Percentiles rank a stretch among this genome's conserved stretches.
phyloP scores from a whole-genome alignment of 2,329 filamentous ascomycete species.

The Alternaria novae-zelandiae region DNA sequence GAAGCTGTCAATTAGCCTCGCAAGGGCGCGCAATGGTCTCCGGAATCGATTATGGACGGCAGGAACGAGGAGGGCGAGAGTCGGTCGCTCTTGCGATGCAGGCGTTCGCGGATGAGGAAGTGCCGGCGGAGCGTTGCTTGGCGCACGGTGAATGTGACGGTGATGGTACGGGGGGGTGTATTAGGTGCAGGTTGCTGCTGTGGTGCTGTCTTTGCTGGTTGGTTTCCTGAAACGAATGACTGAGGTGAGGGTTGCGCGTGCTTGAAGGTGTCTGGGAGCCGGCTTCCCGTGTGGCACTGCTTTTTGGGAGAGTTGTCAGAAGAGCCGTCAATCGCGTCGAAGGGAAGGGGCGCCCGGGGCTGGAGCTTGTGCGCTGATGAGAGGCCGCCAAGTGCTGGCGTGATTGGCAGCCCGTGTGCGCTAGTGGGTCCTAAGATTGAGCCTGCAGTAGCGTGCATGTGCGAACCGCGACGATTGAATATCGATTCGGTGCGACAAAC shows the following conservation, averaged over 20 bases:
- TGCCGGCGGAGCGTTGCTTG: constrained; percentile 28
- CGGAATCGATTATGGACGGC: not conserved
- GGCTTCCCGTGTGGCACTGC: constrained; percentile 23
- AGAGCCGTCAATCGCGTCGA: constrained; percentile 16
- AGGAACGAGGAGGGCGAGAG: not conserved
- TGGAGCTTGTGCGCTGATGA: constrained; percentile 16
- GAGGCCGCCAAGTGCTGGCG: not conserved
- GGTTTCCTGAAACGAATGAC: constrained; percentile 47
- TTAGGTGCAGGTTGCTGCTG: constrained; percentile 18
- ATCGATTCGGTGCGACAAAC: constrained; percentile 11
- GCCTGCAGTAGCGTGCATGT: not conserved
- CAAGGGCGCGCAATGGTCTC: not conserved
- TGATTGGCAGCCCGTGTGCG: constrained; percentile 18
- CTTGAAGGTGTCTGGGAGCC: constrained; percentile 16
- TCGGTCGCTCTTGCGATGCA: constrained; percentile 23
- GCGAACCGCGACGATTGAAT: constrained; percentile 2
- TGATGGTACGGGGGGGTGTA: constrained; percentile 9
- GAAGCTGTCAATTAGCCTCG: constrained; percentile 5
- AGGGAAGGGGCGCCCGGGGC: constrained; percentile 19
- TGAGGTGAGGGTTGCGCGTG: constrained; percentile 42
- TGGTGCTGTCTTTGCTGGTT: constrained; percentile 13
- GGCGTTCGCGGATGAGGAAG: constrained; percentile 23
- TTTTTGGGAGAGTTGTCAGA: constrained; percentile 23
- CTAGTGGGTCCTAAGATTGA: constrained; percentile 6
- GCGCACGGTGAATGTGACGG: constrained; percentile 16